A percentile compares a stretch with the other conserved stretches of the same genome.
Conservation (phyloP, 176 grass and related monocot species). For the Triticum urartu region DNA sequence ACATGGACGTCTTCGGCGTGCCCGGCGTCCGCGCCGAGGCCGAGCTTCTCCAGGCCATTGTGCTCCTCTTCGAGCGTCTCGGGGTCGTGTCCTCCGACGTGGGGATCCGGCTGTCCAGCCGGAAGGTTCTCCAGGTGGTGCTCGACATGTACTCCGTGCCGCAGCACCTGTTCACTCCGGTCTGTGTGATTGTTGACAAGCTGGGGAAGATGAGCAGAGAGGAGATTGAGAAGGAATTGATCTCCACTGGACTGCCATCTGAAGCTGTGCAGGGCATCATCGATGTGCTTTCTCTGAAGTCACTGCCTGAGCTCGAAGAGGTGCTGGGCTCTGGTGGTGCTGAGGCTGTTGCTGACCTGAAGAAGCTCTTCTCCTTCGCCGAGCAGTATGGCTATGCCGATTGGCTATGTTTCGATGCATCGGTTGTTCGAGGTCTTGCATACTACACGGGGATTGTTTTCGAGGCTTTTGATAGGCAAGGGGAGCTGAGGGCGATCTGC, state of each 20-base stretch:
- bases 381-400: slow-evolving; percentile 75
- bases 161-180: slow-evolving; percentile 61
- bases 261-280: slow-evolving; percentile 75
- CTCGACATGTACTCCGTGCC: slow-evolving; percentile 60
- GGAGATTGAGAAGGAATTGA: slow-evolving; percentile 71
- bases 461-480: slow-evolving; percentile 37
- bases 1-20: slow-evolving; percentile 92
- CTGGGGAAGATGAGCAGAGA: slow-evolving; percentile 76
- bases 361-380: slow-evolving; percentile 69
- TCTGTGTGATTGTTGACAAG: slow-evolving; percentile 88
- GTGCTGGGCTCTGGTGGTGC: slow-evolving; percentile 50
- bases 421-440: slow-evolving; percentile 79
- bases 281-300: slow-evolving; percentile 84
- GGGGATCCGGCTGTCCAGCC: slow-evolving; percentile 73
- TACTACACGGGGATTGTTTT: slow-evolving; percentile 92
- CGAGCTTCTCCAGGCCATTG: slow-evolving; percentile 76
- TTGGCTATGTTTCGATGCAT: slow-evolving; percentile 87
- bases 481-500: not conserved
- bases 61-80: slow-evolving; percentile 74
- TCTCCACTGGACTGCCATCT: slow-evolving; percentile 54
- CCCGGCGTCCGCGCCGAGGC: slow-evolving; percentile 70
- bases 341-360: slow-evolving; percentile 83
- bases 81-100: slow-evolving; percentile 67
- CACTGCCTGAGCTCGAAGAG: slow-evolving; percentile 69
- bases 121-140: slow-evolving; percentile 90